A percentile compares a stretch with the other conserved stretches of the same genome.
phyloP scores from a whole-genome alignment of 805 yeast species.

The Clavispora vitiphila region DNA sequence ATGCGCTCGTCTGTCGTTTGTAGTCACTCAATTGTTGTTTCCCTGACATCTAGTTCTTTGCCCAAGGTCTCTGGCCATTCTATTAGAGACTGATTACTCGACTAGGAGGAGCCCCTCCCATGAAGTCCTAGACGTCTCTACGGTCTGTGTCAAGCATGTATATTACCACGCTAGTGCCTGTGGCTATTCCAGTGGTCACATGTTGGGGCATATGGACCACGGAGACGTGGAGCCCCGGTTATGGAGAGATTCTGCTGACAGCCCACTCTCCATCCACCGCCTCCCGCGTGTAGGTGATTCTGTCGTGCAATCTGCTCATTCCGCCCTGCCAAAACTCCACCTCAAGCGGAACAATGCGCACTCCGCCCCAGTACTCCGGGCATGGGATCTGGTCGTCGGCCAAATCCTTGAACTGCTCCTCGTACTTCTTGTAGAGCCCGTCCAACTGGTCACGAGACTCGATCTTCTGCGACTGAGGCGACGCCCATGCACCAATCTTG shows the following conservation, averaged over 20 bases:
- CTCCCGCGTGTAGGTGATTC: constrained; percentile 67
- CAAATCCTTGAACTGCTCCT: constrained; percentile 52
- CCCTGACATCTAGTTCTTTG: too few relatives aligned
- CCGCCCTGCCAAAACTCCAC: constrained; percentile 99
- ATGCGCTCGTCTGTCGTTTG: too few relatives aligned
- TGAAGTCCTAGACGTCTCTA: too few relatives aligned
- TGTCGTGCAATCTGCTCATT: constrained; percentile 81
- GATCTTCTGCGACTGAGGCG: constrained; percentile 74
- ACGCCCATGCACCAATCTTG: constrained; percentile 94
- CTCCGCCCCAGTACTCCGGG: constrained; percentile 96
- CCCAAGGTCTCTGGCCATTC: too few relatives aligned
- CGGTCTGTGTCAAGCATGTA: too few relatives aligned
- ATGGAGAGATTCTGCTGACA: constrained; percentile 70
- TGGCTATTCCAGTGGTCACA: too few relatives aligned
- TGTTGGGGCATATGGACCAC: too few relatives aligned
- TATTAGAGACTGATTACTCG: too few relatives aligned
- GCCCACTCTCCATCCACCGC: constrained; percentile 50
- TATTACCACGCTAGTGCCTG: too few relatives aligned
- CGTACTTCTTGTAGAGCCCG: constrained; percentile 39
- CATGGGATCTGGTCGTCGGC: constrained; percentile 68
- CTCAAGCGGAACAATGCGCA: constrained; percentile 81
- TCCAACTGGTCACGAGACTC: constrained; percentile 61
- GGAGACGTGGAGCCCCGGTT: too few relatives aligned
- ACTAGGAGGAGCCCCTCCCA: too few relatives aligned
- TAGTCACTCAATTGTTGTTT: too few relatives aligned